A percentile compares a stretch with the other conserved stretches of the same genome.
These are phyloP conservation scores for Fremontodendron californicum DNA, from an alignment of 345 rosid genomes.

Conservation along the genomic window DNA sequence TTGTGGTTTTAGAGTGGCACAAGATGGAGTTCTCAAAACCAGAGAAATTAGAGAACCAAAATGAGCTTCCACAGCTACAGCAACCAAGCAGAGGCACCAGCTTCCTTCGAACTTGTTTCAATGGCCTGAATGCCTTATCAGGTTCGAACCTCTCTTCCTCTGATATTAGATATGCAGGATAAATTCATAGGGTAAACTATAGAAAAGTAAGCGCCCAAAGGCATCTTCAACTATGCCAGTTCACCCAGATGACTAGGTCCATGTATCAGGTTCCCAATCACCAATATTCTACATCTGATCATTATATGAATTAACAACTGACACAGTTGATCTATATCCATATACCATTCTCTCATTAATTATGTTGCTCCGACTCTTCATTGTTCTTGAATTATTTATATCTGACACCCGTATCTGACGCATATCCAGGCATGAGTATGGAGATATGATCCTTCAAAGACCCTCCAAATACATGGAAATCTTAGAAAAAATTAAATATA, in stretches of 20 bases:
- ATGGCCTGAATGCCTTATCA: slow-evolving; percentile 60
- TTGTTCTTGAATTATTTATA: no score
- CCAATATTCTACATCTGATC: no score
- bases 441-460: no score
- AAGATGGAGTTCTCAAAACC: slow-evolving; percentile 18
- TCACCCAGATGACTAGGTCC: no score
- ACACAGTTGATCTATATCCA: no score
- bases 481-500: no score
- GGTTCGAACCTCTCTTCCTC: slow-evolving; percentile 32
- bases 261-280: background rate
- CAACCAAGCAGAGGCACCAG: slow-evolving; percentile 40
- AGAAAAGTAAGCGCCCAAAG: background rate
- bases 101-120: slow-evolving; percentile 61
- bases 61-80: slow-evolving; percentile 21
- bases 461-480: no score
- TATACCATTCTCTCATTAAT: no score
- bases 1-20: background rate
- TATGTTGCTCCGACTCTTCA: no score
- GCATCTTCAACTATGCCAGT: background rate
- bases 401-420: no score
- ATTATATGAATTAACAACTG: no score
- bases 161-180: background rate
- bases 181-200: background rate
- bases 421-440: no score
- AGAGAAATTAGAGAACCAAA: slow-evolving; percentile 39